Conservation (phyloP, 1,284 basidiomycete genomes). For the Trichosporon sp. region DNA sequence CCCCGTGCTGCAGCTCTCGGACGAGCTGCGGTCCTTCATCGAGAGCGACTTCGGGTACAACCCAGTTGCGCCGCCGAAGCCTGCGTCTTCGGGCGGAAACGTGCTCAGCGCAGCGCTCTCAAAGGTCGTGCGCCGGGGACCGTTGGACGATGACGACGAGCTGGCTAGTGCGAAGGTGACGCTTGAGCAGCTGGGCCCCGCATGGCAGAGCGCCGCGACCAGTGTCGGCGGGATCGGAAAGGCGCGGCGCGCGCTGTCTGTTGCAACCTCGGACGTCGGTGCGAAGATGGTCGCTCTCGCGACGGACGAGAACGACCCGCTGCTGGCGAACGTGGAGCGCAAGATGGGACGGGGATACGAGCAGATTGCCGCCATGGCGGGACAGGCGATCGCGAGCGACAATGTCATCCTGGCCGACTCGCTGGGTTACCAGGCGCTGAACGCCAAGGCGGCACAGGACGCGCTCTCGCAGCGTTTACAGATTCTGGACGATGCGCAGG, state of each 20-base stretch:
- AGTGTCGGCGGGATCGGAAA: conserved; percentile 79
- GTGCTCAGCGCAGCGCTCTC: conserved; percentile 53
- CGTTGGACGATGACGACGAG: conserved; percentile 62
- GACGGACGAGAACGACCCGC: conserved; percentile 79
- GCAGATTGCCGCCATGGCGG: conserved; percentile 77
- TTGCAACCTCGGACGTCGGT: conserved; percentile 78
- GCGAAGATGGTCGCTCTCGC: conserved; percentile 84
- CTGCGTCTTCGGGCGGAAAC: conserved; percentile 37
- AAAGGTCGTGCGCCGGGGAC: conserved; percentile 53
- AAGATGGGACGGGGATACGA: conserved; percentile 85
- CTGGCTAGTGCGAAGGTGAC: conserved; percentile 85
- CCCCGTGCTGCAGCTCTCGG: conserved; percentile 78
- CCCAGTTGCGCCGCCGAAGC: conserved; percentile 63
- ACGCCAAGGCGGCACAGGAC: conserved; percentile 85
- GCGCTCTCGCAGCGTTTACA: conserved; percentile 81
- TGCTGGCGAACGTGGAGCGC: conserved; percentile 73
- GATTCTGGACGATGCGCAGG: conserved; percentile 87
- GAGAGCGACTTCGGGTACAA: conserved; percentile 85
- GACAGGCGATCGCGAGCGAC: conserved; percentile 81
- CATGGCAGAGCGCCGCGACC: conserved; percentile 85
- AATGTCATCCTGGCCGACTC: conserved; percentile 89
- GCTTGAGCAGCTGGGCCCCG: conserved; percentile 81
- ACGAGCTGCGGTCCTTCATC: conserved; percentile 86
- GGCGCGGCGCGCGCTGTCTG: conserved; percentile 73
- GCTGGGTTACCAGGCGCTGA: conserved; percentile 88